Percentiles rank a stretch among this genome's conserved stretches.
Evolutionary conservation across 176 grass and related monocot species (phyloP).

Genomic region (Bothriochloa decipiens): DNA sequence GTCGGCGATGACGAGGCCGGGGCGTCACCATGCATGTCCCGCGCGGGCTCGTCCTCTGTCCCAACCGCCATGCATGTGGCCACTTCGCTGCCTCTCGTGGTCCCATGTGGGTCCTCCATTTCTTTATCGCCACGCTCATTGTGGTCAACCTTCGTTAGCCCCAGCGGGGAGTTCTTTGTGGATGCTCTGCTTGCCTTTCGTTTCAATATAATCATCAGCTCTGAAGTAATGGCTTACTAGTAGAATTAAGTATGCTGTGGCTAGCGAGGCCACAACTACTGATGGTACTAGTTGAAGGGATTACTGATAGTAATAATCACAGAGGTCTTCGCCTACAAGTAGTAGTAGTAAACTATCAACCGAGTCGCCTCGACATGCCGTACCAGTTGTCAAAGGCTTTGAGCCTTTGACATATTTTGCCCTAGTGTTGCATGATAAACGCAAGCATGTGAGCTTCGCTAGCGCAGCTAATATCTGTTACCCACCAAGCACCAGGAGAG

Average conservation of each 20-base stretch:
- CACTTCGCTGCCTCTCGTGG: slow-evolving; percentile 45
- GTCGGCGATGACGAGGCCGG: not conserved
- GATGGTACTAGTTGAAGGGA: not conserved
- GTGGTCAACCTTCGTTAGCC: not conserved
- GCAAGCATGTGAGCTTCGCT: slow-evolving; percentile 4
- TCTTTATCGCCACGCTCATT: not conserved
- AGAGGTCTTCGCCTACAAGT: too few species aligned
- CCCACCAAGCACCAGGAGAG: not conserved
- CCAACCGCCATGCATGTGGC: slow-evolving; percentile 41
- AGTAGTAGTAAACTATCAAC: too few species aligned
- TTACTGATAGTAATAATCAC: not conserved
- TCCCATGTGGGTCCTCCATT: slow-evolving; percentile 32
- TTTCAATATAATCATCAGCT: not conserved
- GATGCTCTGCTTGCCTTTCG: not conserved
- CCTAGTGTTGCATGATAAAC: too few species aligned
- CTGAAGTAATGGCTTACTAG: not conserved
- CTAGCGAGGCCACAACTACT: not conserved
- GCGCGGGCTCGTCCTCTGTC: not conserved
- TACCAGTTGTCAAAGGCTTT: not conserved
- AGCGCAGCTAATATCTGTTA: not conserved
- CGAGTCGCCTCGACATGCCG: too few species aligned
- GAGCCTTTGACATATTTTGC: not conserved
- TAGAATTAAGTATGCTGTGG: too few species aligned
- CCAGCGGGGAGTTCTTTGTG: not conserved
- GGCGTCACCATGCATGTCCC: not conserved